Conservation (phyloP, 352 stramenopile genomes). For the Globisporangium canariense region DNA sequence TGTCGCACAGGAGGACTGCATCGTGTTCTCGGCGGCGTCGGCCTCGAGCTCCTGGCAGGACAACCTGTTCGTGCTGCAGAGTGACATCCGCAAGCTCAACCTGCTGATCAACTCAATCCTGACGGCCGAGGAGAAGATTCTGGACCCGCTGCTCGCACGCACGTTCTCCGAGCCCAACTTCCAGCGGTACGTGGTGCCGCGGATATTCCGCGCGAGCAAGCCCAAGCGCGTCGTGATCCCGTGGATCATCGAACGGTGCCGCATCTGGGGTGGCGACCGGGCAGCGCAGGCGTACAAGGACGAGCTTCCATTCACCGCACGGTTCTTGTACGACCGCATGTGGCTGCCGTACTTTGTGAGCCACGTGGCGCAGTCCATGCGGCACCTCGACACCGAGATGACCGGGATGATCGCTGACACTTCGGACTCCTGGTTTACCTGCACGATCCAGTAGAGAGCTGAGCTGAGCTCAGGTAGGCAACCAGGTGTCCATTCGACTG, state of each 20-base stretch:
- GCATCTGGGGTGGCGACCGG: slow-evolving; percentile 62
- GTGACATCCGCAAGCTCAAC: slow-evolving; percentile 73
- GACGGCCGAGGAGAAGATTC: slow-evolving; percentile 57
- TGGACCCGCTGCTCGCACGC: slow-evolving; percentile 54
- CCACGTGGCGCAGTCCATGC: slow-evolving; percentile 72
- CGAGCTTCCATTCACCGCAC: slow-evolving; percentile 67
- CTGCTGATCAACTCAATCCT: slow-evolving; percentile 63
- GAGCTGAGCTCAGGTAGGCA: neutral
- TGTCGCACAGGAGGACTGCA: slow-evolving; percentile 44
- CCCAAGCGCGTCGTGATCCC: slow-evolving; percentile 72
- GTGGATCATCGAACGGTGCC: slow-evolving; percentile 78
- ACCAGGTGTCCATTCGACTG: neutral
- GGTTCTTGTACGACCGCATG: slow-evolving; percentile 78
- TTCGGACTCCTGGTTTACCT: slow-evolving; percentile 62
- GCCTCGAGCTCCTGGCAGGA: slow-evolving; percentile 43
- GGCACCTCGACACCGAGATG: slow-evolving; percentile 48
- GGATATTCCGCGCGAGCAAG: slow-evolving; percentile 57
- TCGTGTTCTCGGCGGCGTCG: slow-evolving; percentile 47
- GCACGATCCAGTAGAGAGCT: slow-evolving; percentile 44
- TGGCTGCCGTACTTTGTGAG: slow-evolving; percentile 72
- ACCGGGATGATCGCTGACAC: slow-evolving; percentile 26
- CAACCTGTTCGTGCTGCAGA: slow-evolving; percentile 46
- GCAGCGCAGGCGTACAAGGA: slow-evolving; percentile 62
- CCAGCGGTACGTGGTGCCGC: slow-evolving; percentile 70
- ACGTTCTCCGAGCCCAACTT: slow-evolving; percentile 75